Base-by-base conservation (phyloP, 2,329 filamentous ascomycete genomes). In the Diaporthe sp. region DNA sequence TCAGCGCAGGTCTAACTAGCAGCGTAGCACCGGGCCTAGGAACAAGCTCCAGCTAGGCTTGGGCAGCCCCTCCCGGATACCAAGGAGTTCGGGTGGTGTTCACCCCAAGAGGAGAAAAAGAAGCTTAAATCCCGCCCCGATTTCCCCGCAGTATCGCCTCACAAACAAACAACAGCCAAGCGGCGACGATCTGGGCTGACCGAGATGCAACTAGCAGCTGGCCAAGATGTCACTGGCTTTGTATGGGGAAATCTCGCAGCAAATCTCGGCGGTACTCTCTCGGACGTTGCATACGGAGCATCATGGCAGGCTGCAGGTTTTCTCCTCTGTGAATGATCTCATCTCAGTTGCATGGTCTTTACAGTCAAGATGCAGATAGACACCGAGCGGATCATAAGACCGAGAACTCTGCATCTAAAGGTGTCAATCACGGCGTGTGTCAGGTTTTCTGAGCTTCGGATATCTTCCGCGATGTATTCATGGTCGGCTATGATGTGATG, bases 161-260 rank as follows among this genome's bases (percentile, higher is more conserved):
- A 45, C 50, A 19, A 19, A 45, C 50, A 19, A 19, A 7, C 33
- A 28, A 2, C 30, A 67, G 30, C 64, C 64, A 38, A 67, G 45
- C 22, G 5, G n/a, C 47, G 64, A 19, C 64, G 64, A 68, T 68
- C 64, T 68, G 47, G n/a, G 61, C 45, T 67, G 64, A 52, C 64
- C 64, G 45, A 35, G 28, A 12, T 15, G 22, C 61, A 52, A 52
- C 64, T 28, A 68, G 28, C 30, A 38, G 45, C 42, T 13, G 22
- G 47, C 45, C 45, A 67, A 15, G 19, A 40, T 7, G 47, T 33
- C 47, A 66, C 35, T 38, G 64, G 19, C 15, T 8, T 40, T 22
- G 22, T 52, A 22, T 50, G 13, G 30, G 28, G 38, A 50, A 38
- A 28, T 19, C 22, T 60, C 68, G 68, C 68, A n/a, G 12, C 13